A percentile compares a stretch with the other conserved stretches of the same genome.
These are phyloP conservation scores for Xylaria sp. DNA, from an alignment of 2,329 filamentous ascomycete species.

Conservation along the genomic window DNA sequence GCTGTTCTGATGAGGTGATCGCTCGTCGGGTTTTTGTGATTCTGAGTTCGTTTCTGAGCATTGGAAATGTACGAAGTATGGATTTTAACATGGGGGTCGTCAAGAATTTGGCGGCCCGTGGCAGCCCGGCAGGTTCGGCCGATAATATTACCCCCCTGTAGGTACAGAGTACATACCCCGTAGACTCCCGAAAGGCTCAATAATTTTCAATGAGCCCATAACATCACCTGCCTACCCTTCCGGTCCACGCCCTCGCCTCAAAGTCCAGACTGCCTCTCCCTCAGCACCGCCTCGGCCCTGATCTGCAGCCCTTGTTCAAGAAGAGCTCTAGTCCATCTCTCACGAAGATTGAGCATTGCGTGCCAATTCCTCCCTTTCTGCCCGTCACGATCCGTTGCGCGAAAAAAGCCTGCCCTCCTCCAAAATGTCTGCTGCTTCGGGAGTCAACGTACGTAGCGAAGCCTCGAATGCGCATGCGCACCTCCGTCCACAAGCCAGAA, in stretches of 20 bases:
- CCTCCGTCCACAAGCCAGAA: neutral
- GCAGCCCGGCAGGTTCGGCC: too few relatives aligned
- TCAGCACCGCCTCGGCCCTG: slow-evolving; percentile 15
- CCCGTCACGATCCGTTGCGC: slow-evolving; percentile 33
- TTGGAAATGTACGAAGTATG: too few relatives aligned
- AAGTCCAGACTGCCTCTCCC: neutral
- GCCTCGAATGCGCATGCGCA: neutral
- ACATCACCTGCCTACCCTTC: slow-evolving; percentile 25
- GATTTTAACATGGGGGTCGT: too few relatives aligned
- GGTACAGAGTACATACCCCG: neutral
- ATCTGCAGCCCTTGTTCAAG: slow-evolving; percentile 30
- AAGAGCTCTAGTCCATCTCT: slow-evolving; percentile 36
- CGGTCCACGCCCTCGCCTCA: slow-evolving; percentile 32
- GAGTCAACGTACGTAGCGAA: slow-evolving; percentile 58
- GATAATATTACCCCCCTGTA: neutral
- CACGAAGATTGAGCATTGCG: slow-evolving; percentile 1
- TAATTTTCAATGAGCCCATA: slow-evolving; percentile 19
- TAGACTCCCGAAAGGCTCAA: slow-evolving; percentile 10
- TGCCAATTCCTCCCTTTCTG: slow-evolving; percentile 13
- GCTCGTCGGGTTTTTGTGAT: too few relatives aligned
- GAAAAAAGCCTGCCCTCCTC: slow-evolving; percentile 33
- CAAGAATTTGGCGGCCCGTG: too few relatives aligned
- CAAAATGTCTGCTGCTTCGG: slow-evolving; percentile 59
- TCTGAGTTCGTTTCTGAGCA: too few relatives aligned
- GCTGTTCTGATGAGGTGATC: too few relatives aligned